Evolutionary conservation across 2,329 filamentous ascomycete species (phyloP), one percentile per base, ranked within the genome.

Genomic region (Thermoascus crustaceus): DNA sequence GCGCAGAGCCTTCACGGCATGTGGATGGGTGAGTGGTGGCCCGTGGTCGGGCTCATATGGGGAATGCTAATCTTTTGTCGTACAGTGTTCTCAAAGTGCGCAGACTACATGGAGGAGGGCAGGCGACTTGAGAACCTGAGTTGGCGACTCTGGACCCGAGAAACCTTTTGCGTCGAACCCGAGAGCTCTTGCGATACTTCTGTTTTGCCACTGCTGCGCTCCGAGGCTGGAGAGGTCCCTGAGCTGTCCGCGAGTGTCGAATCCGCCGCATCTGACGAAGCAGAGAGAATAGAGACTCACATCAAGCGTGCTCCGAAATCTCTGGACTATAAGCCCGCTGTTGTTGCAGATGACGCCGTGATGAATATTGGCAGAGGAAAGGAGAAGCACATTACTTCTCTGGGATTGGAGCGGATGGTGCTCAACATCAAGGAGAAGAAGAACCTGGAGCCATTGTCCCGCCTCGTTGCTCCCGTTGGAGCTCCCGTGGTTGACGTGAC

Each of bases 1-100:
- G 81, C 85, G 18, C 85, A 94, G 66, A 93, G 88, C 57, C 77
- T 96, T 34, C 93, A 91, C 67, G 88, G 85, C 69, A 93, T 96
- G 77, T 94, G 88, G 87, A 89, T 86, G 61, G 85, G 87, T 94
- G 67, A 75, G 84, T 73, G 26, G 11, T 14, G 10, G 17, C 25
- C 18, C 25, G 21, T 33, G 16, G 14, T 36, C 35, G 40, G n/a
- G 17, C 26, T 41, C 18, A 6, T 17, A 17, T 24, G 34, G 7
- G n/a, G 33, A 14, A 30, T 27, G 32, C 42, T 43, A 32, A 42
- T 26, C 29, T n/a, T n/a, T n/a, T 32, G 11, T 30, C 29, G 11
- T 39, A 26, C 56, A 91, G 87, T 96, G 41, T 95, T 96, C 58
- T 89, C 87, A 34, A 85, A 87, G 66, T 94, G 89, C 63, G 86